phyloP scores from a whole-genome alignment of 2,329 filamentous ascomycete genomes.

The Incumbomyces lentus region DNA sequence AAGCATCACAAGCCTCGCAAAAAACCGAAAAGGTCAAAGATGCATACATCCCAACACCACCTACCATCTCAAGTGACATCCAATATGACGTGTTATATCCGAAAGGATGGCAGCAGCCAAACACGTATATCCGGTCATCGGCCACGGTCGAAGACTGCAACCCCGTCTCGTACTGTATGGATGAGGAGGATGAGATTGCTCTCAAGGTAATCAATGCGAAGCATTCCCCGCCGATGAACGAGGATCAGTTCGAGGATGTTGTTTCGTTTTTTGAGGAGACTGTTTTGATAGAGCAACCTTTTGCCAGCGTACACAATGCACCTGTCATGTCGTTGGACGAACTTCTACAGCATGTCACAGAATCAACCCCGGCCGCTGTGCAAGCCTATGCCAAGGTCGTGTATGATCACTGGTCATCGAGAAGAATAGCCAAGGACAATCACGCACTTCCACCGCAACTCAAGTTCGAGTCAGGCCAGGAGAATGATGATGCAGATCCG shows the following conservation, averaged over 20 bases:
- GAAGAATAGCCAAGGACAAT: constrained; percentile 57
- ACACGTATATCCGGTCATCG: constrained; percentile 93
- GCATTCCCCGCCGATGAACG: constrained; percentile 57
- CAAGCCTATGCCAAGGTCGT: constrained; percentile 61
- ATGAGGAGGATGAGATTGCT: constrained; percentile 75
- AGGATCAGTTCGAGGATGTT: constrained; percentile 85
- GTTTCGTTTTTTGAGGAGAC: constrained; percentile 94
- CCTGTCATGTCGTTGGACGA: constrained; percentile 64
- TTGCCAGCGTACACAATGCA: constrained; percentile 78
- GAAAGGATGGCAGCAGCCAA: constrained; percentile 67
- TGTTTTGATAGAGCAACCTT: constrained; percentile 72
- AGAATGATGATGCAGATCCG: constrained; percentile 90
- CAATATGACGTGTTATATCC: constrained; percentile 86
- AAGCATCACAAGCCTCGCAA: constrained; percentile 44
- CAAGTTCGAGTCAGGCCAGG: constrained; percentile 78
- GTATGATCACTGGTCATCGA: constrained; percentile 80
- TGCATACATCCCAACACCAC: constrained; percentile 58
- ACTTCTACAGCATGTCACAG: constrained; percentile 60
- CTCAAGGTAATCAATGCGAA: constrained; percentile 76
- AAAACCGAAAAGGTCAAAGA: constrained; percentile 52
- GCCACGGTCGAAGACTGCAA: constrained; percentile 95
- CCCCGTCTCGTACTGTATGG: constrained; percentile 88
- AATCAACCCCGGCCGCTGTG: constrained; percentile 43
- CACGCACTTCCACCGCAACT: constrained; percentile 64
- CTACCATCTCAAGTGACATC: constrained; percentile 52